Evolutionary conservation across 805 yeast species (phyloP).

Genomic region (Lipomyces mesembrius): DNA sequence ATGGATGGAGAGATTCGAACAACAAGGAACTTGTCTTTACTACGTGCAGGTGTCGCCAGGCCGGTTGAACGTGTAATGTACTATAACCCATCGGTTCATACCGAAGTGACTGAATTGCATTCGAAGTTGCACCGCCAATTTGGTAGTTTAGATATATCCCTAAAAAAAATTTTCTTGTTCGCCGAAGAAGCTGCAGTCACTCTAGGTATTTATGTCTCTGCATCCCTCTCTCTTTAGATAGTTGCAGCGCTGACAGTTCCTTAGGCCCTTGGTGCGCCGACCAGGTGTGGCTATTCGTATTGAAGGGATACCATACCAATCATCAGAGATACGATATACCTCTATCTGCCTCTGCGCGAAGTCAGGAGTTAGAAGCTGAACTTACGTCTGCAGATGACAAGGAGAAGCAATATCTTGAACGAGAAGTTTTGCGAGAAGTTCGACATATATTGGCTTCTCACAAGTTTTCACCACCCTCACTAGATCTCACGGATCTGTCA

Average conservation of each 20-base stretch:
- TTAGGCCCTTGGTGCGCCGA: conserved; percentile 23
- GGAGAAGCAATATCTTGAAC: neutral
- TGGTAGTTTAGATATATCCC: neutral
- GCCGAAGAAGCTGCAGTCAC: conserved; percentile 3
- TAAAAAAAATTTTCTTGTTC: neutral
- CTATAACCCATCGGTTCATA: neutral
- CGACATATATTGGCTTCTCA: neutral
- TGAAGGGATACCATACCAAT: neutral
- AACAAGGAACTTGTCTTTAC: neutral
- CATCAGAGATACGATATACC: neutral
- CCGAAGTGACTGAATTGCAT: neutral
- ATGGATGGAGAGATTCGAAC: conserved; percentile 9
- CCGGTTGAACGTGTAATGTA: neutral
- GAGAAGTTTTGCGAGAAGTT: conserved; percentile 1
- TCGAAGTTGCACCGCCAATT: neutral
- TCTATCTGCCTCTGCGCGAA: neutral
- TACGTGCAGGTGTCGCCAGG: neutral
- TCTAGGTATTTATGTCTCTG: neutral
- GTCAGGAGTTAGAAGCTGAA: neutral
- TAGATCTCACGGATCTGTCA: conserved; percentile 8
- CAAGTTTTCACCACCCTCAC: conserved; percentile 2
- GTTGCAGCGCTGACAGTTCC: neutral
- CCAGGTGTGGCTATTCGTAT: conserved; percentile 8
- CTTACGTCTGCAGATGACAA: conserved; percentile 1
- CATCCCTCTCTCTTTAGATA: neutral